Percentiles rank a stretch among this genome's conserved stretches.
phyloP scores from a whole-genome alignment of 148 eudicot genomes.

The Chenopodium suecicum region DNA sequence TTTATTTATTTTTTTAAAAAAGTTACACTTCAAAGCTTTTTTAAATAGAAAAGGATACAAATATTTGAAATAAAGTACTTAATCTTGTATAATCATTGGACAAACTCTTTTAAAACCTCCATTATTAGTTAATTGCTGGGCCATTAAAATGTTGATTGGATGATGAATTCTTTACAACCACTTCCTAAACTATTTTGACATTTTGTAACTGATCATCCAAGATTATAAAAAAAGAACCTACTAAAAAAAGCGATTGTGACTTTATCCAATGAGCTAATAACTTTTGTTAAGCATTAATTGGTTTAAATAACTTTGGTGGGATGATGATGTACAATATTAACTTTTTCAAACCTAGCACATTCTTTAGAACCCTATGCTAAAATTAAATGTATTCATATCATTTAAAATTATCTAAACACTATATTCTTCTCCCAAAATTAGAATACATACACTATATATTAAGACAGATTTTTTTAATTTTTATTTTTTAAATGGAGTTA shows the following conservation, averaged over 20 bases:
- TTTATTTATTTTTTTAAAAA: not conserved
- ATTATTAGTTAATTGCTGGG: constrained; percentile 7
- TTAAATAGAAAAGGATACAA: not conserved
- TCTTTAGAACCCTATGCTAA: not conserved
- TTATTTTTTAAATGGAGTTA: too few species aligned
- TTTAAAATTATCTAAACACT: not conserved
- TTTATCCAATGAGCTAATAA: constrained; percentile 7
- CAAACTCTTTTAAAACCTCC: not conserved
- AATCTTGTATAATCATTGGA: not conserved
- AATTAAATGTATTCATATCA: not conserved
- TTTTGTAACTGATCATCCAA: not conserved
- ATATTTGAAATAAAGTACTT: not conserved
- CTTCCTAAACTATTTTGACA: constrained; percentile 15
- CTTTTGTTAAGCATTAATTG: constrained; percentile 21
- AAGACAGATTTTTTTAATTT: too few species aligned
- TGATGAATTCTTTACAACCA: constrained; percentile 18
- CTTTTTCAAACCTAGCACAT: constrained; percentile 11
- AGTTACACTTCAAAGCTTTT: not conserved
- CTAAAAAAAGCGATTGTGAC: constrained; percentile 6
- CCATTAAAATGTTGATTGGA: not conserved
- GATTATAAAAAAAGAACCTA: not conserved
- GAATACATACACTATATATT: too few species aligned
- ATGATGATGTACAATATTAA: constrained; percentile 16
- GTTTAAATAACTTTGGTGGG: constrained; percentile 10
- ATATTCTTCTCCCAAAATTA: too few species aligned